phyloP scores from a whole-genome alignment of 2,329 filamentous ascomycete genomes.

The Aureobasidium sp. region DNA sequence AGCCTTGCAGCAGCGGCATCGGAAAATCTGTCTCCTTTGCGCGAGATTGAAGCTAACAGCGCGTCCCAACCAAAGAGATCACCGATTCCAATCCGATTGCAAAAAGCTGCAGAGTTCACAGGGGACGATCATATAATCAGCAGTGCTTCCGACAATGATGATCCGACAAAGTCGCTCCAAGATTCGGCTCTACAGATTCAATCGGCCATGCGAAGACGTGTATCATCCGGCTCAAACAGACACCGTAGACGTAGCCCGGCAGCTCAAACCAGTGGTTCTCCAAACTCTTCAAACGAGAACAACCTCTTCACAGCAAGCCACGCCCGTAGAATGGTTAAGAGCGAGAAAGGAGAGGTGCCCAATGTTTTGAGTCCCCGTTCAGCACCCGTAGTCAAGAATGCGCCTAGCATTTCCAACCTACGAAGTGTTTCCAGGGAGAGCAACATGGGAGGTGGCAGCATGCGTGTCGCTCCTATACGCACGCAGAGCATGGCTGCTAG shows the following conservation, averaged over 20 bases:
- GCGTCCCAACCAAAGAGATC: conserved; percentile 31
- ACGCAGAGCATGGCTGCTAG: conserved; percentile 13
- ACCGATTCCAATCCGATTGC: conserved; percentile 31
- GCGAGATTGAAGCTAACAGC: conserved; percentile 39
- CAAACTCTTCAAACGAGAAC: conserved; percentile 43
- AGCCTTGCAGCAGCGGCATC: conserved; percentile 53
- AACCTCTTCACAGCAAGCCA: conserved; percentile 58
- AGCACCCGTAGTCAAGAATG: conserved; percentile 52
- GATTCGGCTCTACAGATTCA: conserved; percentile 24
- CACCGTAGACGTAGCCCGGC: conserved; percentile 37
- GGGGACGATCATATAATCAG: conserved; percentile 23
- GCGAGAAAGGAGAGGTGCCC: conserved; percentile 48
- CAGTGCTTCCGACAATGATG: conserved; percentile 20
- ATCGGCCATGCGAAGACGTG: conserved; percentile 47
- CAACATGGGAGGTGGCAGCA: conserved; percentile 1
- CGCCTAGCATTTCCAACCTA: conserved; percentile 25
- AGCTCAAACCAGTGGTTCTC: conserved; percentile 55
- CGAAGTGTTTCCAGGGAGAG: conserved; percentile 7
- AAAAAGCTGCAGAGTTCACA: conserved; percentile 24
- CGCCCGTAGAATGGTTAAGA: conserved; percentile 59
- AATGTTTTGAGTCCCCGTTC: conserved; percentile 56
- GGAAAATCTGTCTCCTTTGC: conserved; percentile 44
- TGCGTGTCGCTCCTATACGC: conserved; percentile 10
- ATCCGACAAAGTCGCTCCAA: conserved; percentile 20
- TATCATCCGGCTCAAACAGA: conserved; percentile 29